Base-by-base conservation (phyloP, 306 rosid species). In the Rosa persica region DNA sequence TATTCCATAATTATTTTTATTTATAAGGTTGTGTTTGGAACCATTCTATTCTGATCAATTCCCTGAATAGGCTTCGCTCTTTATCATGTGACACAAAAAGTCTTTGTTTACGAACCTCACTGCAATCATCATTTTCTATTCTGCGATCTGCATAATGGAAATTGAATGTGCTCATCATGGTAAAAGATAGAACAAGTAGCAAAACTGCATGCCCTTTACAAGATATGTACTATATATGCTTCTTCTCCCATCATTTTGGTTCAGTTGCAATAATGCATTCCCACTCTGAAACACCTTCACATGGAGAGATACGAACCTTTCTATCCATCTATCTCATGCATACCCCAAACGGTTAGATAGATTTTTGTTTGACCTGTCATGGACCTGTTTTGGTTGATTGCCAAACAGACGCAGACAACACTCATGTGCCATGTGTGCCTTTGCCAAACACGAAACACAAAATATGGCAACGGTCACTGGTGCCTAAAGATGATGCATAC, bases 351-450 rank as follows among this genome's bases (percentile, higher is more conserved):
- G 11, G 34, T 62, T 27, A 3, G 3, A 25, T 30, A 27, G 20
- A 5, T 54, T 38, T 52, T n/a, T 40, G 77, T 1, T 40, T 74
- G 25, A 58, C 57, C 6, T 42, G 57, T 60, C 39, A 15, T 13
- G 20, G 60, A 38, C 67, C 42, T 73, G 20, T 55, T 13, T 57
- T 15, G 69, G 78, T 58, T 38, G 40, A 13, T 12, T 57, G 68
- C 25, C 68, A 42, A 42, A 57, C 69, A 57, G 25, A 73, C 20
- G 68, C 68, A 55, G 62, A 73, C 40, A 70, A 72, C 46, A 19
- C 43, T 36, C 23, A 19, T 10, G 75, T 34, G 42, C 27, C 6
- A 1, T 34, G 40, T 36, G 65, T 12, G n/a, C n/a, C n/a, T 65
- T 36, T 16, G 70, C 46, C 23, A 65, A 36, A 19, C 12, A 38